Evolutionary conservation across 768 basidiomycete genomes (phyloP), one percentile per base, ranked within the genome.

Genomic region (Galerina sulciceps): DNA sequence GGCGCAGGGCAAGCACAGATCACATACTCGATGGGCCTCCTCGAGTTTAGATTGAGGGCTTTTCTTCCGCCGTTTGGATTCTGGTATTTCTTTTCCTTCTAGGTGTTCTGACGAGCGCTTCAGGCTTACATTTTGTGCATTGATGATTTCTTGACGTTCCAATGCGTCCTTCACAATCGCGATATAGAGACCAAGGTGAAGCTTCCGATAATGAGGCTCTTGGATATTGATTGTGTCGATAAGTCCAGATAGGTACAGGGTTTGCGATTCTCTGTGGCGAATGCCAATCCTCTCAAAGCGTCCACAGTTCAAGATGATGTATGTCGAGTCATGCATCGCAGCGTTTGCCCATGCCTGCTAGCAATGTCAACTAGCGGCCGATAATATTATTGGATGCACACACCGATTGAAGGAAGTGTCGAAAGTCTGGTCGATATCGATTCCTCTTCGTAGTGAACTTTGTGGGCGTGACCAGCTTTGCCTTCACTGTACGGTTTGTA

Each of bases 161-260:
- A 58, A 22, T 23, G 50, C 35, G 14, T 64, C 62, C 22, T 36
- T 37, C 20, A 57, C 44, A 26, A 58, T 58, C 23, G 56, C 44
- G 14, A 53, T 11, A 26, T 60, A 48, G 14, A 63, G 55, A 11
- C 62, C 62, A 14, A 60, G 43, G 41, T 63, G 61, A 18, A 63
- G 43, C 37, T 63, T 63, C 22, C 54, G 51, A 18, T 63, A 60
- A 18, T 40, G 15, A 10, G 58, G 58, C 17, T 58, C 26, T 34
- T 26, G 22, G 20, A 2, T 22, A 10, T 58, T 58, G 38, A 51
- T 31, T 5, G 56, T 38, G 40, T 59, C 62, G 31, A 63, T 57
- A 11, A 55, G n/a, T 2, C 45, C 26, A 1, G 59, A 55, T n/a
- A 60, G 31, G 17, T 43, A 55, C 1, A 60, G 31, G 5, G 54